Base-by-base conservation (phyloP, 1,139 yeast genomes). In the Nakaseomyces nivariensis region DNA sequence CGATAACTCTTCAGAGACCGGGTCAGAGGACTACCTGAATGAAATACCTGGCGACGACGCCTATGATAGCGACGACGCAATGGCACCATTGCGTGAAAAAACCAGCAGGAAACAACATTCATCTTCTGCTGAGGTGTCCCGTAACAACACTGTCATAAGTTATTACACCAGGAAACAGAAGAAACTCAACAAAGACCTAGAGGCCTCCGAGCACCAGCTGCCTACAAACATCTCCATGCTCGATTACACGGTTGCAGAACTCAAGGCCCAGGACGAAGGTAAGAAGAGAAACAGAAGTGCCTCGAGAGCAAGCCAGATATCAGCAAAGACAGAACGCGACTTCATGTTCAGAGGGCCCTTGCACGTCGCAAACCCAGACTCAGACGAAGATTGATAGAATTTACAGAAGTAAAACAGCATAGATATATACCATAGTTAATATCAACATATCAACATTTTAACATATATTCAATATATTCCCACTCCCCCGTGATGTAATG, bases 21-120 rank as follows among this genome's bases (percentile, higher is more conserved):
- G 56, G 37, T 48, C 48, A 11, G 54, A 58, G 8, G 53, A 58
- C 22, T 61, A 60, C 43, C 42, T 66, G 38, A 53, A 60, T 24
- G 62, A 59, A n/a, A 59, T 65, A 24, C 69, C 70, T 1, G 70
- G 69, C 17, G 67, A 64, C 52, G 69, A 66, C 29, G 68, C 68
- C 0, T 66, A 66, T 45, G 59, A 62, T 47, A 62, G 67, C 50
- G 68, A 65, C 43, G 69, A 66, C 46, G 54, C 59, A 7, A 56
- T 66, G 61, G 68, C 68, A 7, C 68, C 69, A 10, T 49, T 62
- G 25, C 54, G 67, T 41, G 66, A 61, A 48, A 54, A 46, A 36
- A 50, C 49, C 33, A 51, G 46, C 31, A 38, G 51, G 37, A 24
- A 38, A 38, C 43, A n/a, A 26, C 44, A 38, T 27, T n/a, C 43